Evolutionary conservation across 2,329 filamentous ascomycete species (phyloP), one percentile per base, ranked within the genome.

Genomic region (Colletotrichum spinosum): DNA sequence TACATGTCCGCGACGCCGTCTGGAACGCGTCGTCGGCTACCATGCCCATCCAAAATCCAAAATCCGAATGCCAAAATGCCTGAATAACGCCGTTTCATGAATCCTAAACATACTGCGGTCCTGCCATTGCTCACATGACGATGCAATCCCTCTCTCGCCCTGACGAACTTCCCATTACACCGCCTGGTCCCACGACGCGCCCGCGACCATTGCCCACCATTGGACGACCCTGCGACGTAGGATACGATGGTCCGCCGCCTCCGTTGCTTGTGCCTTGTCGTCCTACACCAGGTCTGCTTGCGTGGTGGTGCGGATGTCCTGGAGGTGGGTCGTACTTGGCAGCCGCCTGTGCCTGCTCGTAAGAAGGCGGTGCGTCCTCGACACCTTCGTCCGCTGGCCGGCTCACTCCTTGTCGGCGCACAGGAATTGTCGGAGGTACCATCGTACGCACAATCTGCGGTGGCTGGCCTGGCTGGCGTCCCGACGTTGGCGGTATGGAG

Each of bases 341-440:
- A 55, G 83, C 79, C 60, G 83, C 81, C 15, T 84, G 80, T 4
- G 86, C 84, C 72, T 88, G 84, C 73, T 88, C 86, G 69, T 88
- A 88, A 10, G 84, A 83, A 2, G 86, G 86, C 46, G 86, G 86
- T 6, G 84, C 84, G 37, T 86, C 84, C 3, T 86, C 84, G 2
- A 75, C 73, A 6, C 72, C 77, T 8, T 78, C 77, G 5, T 82
- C 81, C 0, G 75, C 70, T 3, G 75, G 69, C 1, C 81, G 73
- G 17, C 74, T 76, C 4, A 80, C 78, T 2, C 74, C 73, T 5
- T 77, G 73, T 42, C 77, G 70, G 37, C 80, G 75, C 2, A 76
- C 79, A 6, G 75, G 78, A 2, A 79, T 73, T 34, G 76, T 70
- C 0, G 81, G 81, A 6, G 82, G 81, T 2, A 84, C 76, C 4